Conservation (phyloP, 345 rosid species). For the Pistacia integerrima region DNA sequence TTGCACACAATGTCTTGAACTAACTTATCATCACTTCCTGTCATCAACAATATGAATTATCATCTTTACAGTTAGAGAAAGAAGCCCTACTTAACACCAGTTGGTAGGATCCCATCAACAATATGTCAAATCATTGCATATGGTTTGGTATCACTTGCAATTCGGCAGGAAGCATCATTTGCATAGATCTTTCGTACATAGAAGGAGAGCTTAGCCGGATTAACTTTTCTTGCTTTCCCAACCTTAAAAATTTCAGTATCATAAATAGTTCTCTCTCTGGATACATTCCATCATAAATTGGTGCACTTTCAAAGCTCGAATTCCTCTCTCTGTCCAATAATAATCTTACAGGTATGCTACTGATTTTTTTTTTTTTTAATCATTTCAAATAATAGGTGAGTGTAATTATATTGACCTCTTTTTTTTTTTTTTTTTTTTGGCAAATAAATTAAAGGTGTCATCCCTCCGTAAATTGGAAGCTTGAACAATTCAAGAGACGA, state of each 20-base stretch:
- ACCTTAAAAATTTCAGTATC: neutral
- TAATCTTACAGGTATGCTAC: neutral
- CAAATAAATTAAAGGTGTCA: too few relatives aligned
- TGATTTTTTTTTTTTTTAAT: neutral
- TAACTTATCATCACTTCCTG: too few relatives aligned
- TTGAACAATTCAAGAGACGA: too few relatives aligned
- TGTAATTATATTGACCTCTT: too few relatives aligned
- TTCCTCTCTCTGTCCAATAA: neutral
- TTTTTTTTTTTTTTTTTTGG: too few relatives aligned
- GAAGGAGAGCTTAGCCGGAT: neutral
- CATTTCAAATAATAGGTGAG: too few relatives aligned
- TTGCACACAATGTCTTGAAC: too few relatives aligned
- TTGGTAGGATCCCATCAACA: neutral
- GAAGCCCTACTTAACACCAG: neutral
- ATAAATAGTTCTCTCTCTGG: neutral
- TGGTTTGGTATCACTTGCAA: neutral
- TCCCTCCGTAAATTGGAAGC: too few relatives aligned
- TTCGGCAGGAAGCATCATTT: neutral
- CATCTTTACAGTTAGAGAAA: neutral
- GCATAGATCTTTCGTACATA: too few relatives aligned
- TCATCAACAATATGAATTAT: neutral
- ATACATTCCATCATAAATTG: neutral
- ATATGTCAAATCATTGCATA: neutral
- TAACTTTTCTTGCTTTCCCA: slow-evolving; percentile 9
- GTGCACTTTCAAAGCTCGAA: neutral